Conservation (phyloP, 306 rosid genomes). For the Vigna reflexopilosa region DNA sequence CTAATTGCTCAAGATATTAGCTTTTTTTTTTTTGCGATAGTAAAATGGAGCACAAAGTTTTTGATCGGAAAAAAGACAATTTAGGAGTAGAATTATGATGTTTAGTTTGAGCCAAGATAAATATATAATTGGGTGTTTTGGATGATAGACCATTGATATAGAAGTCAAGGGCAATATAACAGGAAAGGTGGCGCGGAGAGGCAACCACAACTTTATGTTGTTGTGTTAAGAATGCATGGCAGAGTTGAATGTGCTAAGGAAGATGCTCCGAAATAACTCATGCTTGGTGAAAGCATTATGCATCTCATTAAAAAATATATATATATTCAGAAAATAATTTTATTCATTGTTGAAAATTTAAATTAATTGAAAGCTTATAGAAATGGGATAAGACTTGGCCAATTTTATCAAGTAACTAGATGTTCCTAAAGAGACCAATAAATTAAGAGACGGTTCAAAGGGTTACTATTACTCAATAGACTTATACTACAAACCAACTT, state of each 20-base stretch:
- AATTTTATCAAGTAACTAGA: background rate
- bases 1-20: no score
- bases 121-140: background rate
- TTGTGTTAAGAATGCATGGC: conserved; percentile 5
- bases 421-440: background rate
- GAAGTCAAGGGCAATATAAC: background rate
- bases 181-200: background rate
- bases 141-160: background rate
- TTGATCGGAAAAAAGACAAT: background rate
- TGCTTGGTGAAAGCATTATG: background rate
- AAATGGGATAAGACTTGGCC: background rate
- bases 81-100: background rate
- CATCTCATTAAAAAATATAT: background rate
- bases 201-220: background rate
- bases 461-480: background rate
- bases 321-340: background rate
- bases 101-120: conserved; percentile 8
- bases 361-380: background rate
- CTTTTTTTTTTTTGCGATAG: no score
- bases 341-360: background rate
- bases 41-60: background rate
- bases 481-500: background rate
- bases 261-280: background rate
- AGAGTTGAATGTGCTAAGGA: background rate
- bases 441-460: background rate